These are phyloP conservation scores for Hypoxylon crocopeplum DNA, from an alignment of 495 filamentous ascomycete genomes.

Conservation along the genomic window DNA sequence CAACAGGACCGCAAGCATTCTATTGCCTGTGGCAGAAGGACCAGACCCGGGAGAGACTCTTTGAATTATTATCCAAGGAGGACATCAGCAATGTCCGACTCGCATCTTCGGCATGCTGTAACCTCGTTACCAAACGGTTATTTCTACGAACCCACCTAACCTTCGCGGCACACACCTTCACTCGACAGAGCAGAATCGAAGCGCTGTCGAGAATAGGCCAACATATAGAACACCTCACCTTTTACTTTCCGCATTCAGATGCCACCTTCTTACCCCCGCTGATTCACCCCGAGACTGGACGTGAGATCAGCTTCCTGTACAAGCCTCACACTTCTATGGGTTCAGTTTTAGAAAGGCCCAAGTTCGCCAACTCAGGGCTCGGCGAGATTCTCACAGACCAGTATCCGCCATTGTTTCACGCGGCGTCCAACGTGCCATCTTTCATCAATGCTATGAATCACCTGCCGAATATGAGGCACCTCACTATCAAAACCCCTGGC, in stretches of 20 bases:
- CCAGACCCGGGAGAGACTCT: constrained; percentile 56
- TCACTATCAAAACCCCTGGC: constrained; percentile 74
- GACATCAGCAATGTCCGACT: constrained; percentile 59
- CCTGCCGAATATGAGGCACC: constrained; percentile 68
- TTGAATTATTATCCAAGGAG: constrained; percentile 55
- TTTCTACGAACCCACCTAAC: constrained; percentile 64
- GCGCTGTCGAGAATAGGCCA: constrained; percentile 75
- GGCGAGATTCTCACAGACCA: constrained; percentile 78
- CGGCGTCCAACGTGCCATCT: constrained; percentile 79
- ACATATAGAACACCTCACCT: constrained; percentile 72
- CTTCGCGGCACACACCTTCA: constrained; percentile 75
- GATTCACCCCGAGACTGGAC: constrained; percentile 72
- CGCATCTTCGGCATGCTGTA: constrained; percentile 58
- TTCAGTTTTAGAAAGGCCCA: constrained; percentile 58
- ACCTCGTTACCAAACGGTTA: constrained; percentile 58
- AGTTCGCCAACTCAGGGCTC: constrained; percentile 67
- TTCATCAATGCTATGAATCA: constrained; percentile 73
- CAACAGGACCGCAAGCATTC: constrained; percentile 53
- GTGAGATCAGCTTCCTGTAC: constrained; percentile 76
- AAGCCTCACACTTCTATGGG: constrained; percentile 66
- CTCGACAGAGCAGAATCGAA: constrained; percentile 67
- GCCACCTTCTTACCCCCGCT: constrained; percentile 80
- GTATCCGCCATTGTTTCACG: constrained; percentile 82
- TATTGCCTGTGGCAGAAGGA: constrained; percentile 63
- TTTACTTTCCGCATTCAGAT: constrained; percentile 70